Conservation (phyloP, 2,329 filamentous ascomycete genomes). For the Cryphonectria radicalis region DNA sequence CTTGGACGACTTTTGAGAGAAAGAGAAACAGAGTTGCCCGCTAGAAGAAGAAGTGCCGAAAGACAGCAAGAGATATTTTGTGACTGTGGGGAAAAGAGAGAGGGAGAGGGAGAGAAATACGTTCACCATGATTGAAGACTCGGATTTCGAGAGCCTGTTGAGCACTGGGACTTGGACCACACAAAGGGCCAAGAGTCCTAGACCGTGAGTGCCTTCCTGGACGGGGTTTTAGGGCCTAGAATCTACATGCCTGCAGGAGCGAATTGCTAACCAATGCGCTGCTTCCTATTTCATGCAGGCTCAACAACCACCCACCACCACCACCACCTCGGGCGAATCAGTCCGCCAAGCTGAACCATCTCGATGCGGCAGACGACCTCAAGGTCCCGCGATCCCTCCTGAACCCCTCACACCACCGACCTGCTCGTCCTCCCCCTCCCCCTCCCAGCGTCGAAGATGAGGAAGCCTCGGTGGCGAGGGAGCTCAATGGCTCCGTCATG, state of each 20-base stretch:
- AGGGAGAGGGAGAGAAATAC: not conserved
- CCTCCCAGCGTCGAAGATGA: conserved; percentile 74
- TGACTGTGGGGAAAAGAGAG: not conserved
- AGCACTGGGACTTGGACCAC: conserved; percentile 56
- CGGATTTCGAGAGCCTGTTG: conserved; percentile 52
- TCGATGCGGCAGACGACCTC: not conserved
- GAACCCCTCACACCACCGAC: conserved; percentile 31
- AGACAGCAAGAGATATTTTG: not conserved
- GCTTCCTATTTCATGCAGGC: conserved; percentile 8
- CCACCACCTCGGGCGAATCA: conserved; percentile 27
- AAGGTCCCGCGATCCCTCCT: conserved; percentile 6
- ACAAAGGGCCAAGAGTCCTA: conserved; percentile 46
- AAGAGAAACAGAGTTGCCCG: not conserved
- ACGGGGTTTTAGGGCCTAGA: not conserved
- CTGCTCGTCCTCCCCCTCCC: conserved; percentile 67
- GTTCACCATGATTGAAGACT: conserved; percentile 47
- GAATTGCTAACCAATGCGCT: conserved; percentile 10
- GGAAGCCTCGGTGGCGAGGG: conserved; percentile 62
- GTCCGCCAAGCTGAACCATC: conserved; percentile 20
- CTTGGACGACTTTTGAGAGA: not conserved
- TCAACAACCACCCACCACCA: not conserved
- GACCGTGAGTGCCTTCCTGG: conserved; percentile 37
- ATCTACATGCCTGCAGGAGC: not conserved
- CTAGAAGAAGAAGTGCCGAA: not conserved
- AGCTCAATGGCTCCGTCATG: conserved; percentile 51